phyloP scores from a whole-genome alignment of 2,329 filamentous ascomycete genomes.

The Stagonosporopsis chrysanthemi region DNA sequence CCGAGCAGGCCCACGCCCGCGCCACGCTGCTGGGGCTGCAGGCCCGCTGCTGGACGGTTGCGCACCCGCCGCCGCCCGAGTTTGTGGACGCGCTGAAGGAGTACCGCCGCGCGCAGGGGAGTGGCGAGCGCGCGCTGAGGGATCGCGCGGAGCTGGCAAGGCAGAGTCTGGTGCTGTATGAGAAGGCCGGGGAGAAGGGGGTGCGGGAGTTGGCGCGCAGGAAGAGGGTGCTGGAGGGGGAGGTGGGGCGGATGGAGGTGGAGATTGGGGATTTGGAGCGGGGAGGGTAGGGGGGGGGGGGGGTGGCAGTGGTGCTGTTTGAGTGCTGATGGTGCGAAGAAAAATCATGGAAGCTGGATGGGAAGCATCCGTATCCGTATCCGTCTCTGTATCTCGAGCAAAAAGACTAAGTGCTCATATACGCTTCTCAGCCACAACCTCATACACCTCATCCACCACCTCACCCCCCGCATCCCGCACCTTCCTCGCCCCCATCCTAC shows the following conservation, averaged over 20 bases:
- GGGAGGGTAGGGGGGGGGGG: slow-evolving; percentile 13
- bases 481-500: slow-evolving; percentile 84
- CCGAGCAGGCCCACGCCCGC: slow-evolving; percentile 53
- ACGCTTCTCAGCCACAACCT: slow-evolving; percentile 53
- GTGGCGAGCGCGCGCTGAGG: slow-evolving; percentile 38
- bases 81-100: slow-evolving; percentile 42
- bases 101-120: slow-evolving; percentile 42
- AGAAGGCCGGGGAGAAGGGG: slow-evolving; percentile 42
- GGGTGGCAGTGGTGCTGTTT: too few relatives aligned
- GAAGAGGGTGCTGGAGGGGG: slow-evolving; percentile 47
- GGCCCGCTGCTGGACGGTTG: slow-evolving; percentile 42
- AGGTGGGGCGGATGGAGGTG: slow-evolving; percentile 43
- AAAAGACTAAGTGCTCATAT: too few relatives aligned
- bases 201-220: slow-evolving; percentile 51
- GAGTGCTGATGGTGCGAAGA: too few relatives aligned
- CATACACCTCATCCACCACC: slow-evolving; percentile 61
- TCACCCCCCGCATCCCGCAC: slow-evolving; percentile 53
- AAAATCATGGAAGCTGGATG: too few relatives aligned
- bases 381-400: too few relatives aligned
- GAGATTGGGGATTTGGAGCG: slow-evolving; percentile 43
- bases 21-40: slow-evolving; percentile 54
- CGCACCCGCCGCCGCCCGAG: slow-evolving; percentile 36
- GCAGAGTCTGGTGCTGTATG: slow-evolving; percentile 48
- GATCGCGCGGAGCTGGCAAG: slow-evolving; percentile 45
- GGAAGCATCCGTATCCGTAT: too few relatives aligned